Evolutionary conservation across 768 basidiomycete species (phyloP).

Genomic region (Candolleomyces eurysporus): DNA sequence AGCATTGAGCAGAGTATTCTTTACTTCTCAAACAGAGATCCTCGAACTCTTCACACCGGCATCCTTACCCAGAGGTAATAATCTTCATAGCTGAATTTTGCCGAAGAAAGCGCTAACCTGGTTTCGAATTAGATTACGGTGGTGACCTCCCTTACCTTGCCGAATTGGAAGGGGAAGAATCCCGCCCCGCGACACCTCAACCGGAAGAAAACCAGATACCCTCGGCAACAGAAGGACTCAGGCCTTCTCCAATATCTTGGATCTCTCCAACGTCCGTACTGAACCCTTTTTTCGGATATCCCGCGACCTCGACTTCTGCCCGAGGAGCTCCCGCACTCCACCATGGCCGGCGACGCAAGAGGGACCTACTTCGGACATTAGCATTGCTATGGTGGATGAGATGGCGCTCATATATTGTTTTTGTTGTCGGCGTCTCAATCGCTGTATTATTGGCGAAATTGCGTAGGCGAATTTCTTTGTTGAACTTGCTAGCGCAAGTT

Average conservation of each 20-base stretch:
- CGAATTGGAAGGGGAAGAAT: conserved; percentile 16
- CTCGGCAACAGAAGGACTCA: too few species aligned
- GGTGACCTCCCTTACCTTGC: conserved; percentile 54
- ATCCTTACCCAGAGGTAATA: conserved; percentile 57
- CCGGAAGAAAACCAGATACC: neutral
- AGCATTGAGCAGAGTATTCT: conserved; percentile 63
- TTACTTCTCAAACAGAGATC: conserved; percentile 56
- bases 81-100: conserved; percentile 11
- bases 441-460: conserved; percentile 14
- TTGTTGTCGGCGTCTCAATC: conserved; percentile 30
- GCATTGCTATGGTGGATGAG: conserved; percentile 62
- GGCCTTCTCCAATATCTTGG: conserved; percentile 12
- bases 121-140: conserved; percentile 56
- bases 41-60: conserved; percentile 50
- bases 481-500: neutral
- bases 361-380: conserved; percentile 65
- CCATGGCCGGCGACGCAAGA: conserved; percentile 65
- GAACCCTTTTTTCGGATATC: conserved; percentile 80
- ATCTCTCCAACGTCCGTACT: conserved; percentile 56
- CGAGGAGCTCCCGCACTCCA: conserved; percentile 42
- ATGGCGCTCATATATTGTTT: conserved; percentile 49
- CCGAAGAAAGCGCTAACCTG: conserved; percentile 17
- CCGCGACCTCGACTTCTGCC: conserved; percentile 32
- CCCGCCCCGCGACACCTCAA: conserved; percentile 11
- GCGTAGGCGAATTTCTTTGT: neutral